Evolutionary conservation across 1,284 basidiomycete species (phyloP), one percentile per base, ranked within the genome.

Genomic region (Fomitiporia mediterranea): DNA sequence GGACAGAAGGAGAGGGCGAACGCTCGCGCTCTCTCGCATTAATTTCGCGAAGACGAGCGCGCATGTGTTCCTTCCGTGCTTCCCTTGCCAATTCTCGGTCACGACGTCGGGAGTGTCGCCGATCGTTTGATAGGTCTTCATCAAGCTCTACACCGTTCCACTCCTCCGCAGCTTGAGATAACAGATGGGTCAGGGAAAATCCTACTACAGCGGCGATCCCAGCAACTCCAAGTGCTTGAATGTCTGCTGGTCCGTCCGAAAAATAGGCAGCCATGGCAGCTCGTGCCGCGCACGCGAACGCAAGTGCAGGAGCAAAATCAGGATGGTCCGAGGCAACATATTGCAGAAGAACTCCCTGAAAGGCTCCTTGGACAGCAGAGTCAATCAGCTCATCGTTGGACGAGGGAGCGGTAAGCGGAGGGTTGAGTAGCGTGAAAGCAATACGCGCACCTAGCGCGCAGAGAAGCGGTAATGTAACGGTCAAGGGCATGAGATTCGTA

Each of bases 321-420:
- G 76, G 74, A 53, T 76, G 73, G 66, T 80, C 80, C 58, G 73
- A 74, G 60, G 81, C 75, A 54, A 83, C 74, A 64, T 81, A 84
- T 66, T 88, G 84, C 46, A 91, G 72, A 25, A 79, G 83, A 61
- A 86, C 79, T 51, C 88, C 88, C 69, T 89, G 84, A 76, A 85
- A 83, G 62, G 84, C 75, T 54, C 88, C 88, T 54, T 79, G 71
- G 59, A 91, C 79, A 67, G 89, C 70, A 63, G 76, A 74, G 65
- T 87, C 80, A 59, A 78, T 76, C 42, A 63, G 78, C 70, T 13
- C 48, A 15, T 51, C 53, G n/a, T 28, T 37, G 43, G 68, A 66
- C n/a, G 51, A 59, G 63, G 66, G 57, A 59, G 75, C 69, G 57
- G 68, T 72, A 51, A 75, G 67, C 53, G 69, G 67, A 56, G 74